A percentile compares a stretch with the other conserved stretches of the same genome.
phyloP scores from a whole-genome alignment of 2,329 filamentous ascomycete genomes.

The Diaporthe aspalathi region DNA sequence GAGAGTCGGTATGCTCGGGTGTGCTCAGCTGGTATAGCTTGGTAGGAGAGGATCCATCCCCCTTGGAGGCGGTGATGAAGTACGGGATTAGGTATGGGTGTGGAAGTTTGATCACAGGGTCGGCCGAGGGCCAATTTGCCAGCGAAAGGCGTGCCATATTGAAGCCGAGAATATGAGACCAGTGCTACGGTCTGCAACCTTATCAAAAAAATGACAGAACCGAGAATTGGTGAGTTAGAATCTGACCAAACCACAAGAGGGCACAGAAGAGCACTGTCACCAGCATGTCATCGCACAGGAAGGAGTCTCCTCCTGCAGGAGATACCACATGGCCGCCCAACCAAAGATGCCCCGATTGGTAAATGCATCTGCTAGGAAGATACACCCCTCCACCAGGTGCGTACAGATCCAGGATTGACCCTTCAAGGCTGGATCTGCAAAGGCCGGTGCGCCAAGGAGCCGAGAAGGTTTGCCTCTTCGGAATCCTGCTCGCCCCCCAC shows the following conservation, averaged over 20 bases:
- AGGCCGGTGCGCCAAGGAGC: slow-evolving; percentile 10
- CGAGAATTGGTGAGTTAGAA: not conserved
- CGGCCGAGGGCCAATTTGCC: slow-evolving; percentile 42
- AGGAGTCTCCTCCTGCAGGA: not conserved
- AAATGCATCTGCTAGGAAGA: slow-evolving; percentile 2
- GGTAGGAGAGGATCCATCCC: slow-evolving; percentile 33
- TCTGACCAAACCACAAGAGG: not conserved
- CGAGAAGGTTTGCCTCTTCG: not conserved
- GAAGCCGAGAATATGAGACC: not conserved
- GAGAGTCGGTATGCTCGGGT: slow-evolving; percentile 18
- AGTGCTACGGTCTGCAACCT: too few species aligned
- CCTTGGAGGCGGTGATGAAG: slow-evolving; percentile 42
- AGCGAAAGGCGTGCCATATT: slow-evolving; percentile 41
- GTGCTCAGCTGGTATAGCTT: slow-evolving; percentile 33
- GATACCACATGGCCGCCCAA: not conserved
- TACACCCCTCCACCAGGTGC: not conserved
- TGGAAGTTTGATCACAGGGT: slow-evolving; percentile 46
- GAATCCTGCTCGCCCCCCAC: not conserved
- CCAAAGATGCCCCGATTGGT: slow-evolving; percentile 8
- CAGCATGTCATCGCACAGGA: not conserved
- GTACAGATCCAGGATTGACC: not conserved
- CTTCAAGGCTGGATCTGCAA: not conserved
- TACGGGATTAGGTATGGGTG: slow-evolving; percentile 48
- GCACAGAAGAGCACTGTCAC: not conserved
- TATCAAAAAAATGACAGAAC: not conserved